Evolutionary conservation across 345 rosid species (phyloP).

Genomic region (Sisymbrium altissimum): DNA sequence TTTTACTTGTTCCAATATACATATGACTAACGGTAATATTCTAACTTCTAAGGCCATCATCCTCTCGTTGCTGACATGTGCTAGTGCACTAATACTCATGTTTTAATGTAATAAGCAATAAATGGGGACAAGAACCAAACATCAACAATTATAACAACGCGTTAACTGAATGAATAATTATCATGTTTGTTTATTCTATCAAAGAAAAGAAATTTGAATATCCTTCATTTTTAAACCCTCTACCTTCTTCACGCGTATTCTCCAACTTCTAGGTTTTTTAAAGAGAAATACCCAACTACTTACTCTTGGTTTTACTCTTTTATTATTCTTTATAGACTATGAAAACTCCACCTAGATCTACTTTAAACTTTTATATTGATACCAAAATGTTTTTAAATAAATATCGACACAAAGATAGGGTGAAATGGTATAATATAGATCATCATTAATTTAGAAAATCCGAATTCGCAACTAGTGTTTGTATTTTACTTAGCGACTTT

Average conservation of each 20-base stretch:
- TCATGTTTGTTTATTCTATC: neutral
- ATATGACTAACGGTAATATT: neutral
- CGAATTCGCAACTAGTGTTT: neutral
- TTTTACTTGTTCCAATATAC: neutral
- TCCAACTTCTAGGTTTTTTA: neutral
- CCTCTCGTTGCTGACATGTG: constrained; percentile 9
- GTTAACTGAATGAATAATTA: constrained; percentile 13
- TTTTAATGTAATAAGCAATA: constrained; percentile 9
- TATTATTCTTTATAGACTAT: neutral
- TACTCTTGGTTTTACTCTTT: neutral
- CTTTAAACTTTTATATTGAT: neutral
- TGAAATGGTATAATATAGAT: neutral
- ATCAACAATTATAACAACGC: constrained; percentile 41
- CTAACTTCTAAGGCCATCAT: neutral
- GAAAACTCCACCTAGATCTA: neutral
- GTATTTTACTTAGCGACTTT: neutral
- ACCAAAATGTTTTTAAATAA: neutral
- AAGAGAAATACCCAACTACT: neutral
- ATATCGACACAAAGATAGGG: neutral
- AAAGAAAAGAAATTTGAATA: neutral
- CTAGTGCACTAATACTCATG: constrained; percentile 15
- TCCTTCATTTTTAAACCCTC: neutral
- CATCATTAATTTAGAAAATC: neutral
- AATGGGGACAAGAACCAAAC: constrained; percentile 30
- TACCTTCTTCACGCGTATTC: constrained; percentile 29